Evolutionary conservation across 176 grass and related monocot genomes (phyloP), one percentile per base, ranked within the genome.

Genomic region (Carex parvula): DNA sequence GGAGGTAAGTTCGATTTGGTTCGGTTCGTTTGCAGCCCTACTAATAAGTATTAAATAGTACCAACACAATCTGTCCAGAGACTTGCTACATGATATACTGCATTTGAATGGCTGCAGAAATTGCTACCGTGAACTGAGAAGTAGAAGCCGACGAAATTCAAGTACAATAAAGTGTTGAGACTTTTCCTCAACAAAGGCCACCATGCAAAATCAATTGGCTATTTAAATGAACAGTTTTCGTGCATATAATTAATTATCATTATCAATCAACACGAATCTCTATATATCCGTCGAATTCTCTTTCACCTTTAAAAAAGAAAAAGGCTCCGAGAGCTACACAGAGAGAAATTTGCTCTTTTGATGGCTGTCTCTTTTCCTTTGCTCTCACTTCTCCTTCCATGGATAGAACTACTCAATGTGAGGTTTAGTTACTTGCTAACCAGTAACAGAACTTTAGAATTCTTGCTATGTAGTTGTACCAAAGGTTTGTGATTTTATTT

Each of bases 321-420:
- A 29, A 50, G 5, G 13, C 20, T 20, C 11, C 15, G 58, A 79
- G 46, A 26, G 22, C 10, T 33, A 59, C 7, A 3, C 10, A 48
- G 14, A 85, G n/a, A 73, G 15, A 69, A 14, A 60, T 18, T 55
- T 86, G 57, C 32, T 70, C 62, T 80, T 81, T 65, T 48, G 9
- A 81, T 85, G 64, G 84, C 63, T 6, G 32, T 61, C 29, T 66
- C 69, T 30, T 79, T 53, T 32, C 64, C 37, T n/a, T 66, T 79
- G 13, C 70, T 86, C 83, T 61, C 39, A 46, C 70, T 42, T 65
- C 86, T 63, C 44, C 88, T 54, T 83, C 86, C 64, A 97, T 92
- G 90, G 92, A 97, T 64, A 91, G 84, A 87, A 90, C 91, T 64
- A 80, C 35, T 80, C 92, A 94, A 37, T 94, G 94, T 97, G 87